Evolutionary conservation across 2,329 filamentous ascomycete genomes (phyloP).

Genomic region (Mycosphaerella sp.): DNA sequence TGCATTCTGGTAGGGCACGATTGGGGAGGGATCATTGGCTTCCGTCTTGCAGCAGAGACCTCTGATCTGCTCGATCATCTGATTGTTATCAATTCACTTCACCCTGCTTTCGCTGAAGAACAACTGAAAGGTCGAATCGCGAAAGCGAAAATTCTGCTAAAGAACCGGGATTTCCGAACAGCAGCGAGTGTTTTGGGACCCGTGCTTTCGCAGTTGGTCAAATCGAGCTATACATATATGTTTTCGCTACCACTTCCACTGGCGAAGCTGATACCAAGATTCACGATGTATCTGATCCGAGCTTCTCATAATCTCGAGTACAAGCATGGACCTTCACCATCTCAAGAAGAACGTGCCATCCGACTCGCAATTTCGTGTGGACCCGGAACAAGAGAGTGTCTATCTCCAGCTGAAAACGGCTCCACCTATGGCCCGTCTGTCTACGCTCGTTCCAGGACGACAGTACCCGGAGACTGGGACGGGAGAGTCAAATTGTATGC

Average conservation of each 20-base stretch:
- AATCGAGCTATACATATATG: slow-evolving; percentile 44
- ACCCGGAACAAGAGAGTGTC: slow-evolving; percentile 43
- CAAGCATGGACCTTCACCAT: slow-evolving; percentile 5
- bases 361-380: slow-evolving; percentile 47
- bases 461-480: slow-evolving; percentile 41
- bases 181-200: slow-evolving; percentile 23
- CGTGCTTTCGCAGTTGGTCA: slow-evolving; percentile 42
- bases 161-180: slow-evolving; percentile 5
- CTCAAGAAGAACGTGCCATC: slow-evolving; percentile 7
- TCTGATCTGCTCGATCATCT: slow-evolving; percentile 50
- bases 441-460: slow-evolving; percentile 32
- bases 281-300: slow-evolving; percentile 43
- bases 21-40: slow-evolving; percentile 46
- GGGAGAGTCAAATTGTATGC: slow-evolving; percentile 51
- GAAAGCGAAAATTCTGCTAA: slow-evolving; percentile 7
- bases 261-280: slow-evolving; percentile 29
- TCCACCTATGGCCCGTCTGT: slow-evolving; percentile 40
- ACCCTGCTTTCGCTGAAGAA: slow-evolving; percentile 25
- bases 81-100: slow-evolving; percentile 48
- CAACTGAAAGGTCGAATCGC: slow-evolving; percentile 10
- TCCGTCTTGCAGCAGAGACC: slow-evolving; percentile 54
- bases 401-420: slow-evolving; percentile 30
- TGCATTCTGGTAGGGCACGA: slow-evolving; percentile 43
- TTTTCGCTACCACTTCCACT: slow-evolving; percentile 18
- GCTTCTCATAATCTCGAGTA: slow-evolving; percentile 24